phyloP scores from a whole-genome alignment of 176 grass and related monocot genomes.

The Oryza rufipogon region DNA sequence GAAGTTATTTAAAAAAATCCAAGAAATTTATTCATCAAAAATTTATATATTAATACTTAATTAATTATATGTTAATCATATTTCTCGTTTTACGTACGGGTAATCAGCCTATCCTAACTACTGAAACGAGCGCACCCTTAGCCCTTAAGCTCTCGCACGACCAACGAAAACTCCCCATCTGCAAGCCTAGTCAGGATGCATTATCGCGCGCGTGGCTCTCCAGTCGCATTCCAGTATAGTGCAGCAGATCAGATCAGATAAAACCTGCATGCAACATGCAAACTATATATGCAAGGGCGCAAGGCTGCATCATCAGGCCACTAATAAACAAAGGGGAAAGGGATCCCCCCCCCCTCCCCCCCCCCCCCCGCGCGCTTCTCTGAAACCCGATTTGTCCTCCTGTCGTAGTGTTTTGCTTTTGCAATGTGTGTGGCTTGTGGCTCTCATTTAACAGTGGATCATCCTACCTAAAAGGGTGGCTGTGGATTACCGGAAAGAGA shows the following conservation, averaged over 20 bases:
- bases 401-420: not conserved
- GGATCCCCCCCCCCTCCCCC: not conserved
- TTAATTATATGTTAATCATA: too few species aligned
- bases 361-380: not conserved
- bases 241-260: not conserved
- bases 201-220: conserved; percentile 1
- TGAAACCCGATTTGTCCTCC: conserved; percentile 22
- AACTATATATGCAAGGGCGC: not conserved
- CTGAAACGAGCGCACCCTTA: not conserved
- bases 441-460: conserved; percentile 12
- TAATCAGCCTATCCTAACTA: too few species aligned
- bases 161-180: conserved; percentile 23
- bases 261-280: not conserved
- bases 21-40: too few species aligned
- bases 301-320: conserved; percentile 16
- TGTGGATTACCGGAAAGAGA: not conserved
- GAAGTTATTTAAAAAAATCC: too few species aligned
- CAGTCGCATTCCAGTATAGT: conserved; percentile 32
- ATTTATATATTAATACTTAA: too few species aligned
- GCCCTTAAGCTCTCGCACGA: not conserved
- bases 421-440: conserved; percentile 14
- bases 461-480: conserved; percentile 25
- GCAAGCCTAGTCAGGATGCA: conserved; percentile 40
- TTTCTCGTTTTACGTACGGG: too few species aligned
- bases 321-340: conserved; percentile 5